A percentile compares a stretch with the other conserved stretches of the same genome.
Conservation (phyloP, 192 early-diverging fungal species). For the Coemansia sp. region DNA sequence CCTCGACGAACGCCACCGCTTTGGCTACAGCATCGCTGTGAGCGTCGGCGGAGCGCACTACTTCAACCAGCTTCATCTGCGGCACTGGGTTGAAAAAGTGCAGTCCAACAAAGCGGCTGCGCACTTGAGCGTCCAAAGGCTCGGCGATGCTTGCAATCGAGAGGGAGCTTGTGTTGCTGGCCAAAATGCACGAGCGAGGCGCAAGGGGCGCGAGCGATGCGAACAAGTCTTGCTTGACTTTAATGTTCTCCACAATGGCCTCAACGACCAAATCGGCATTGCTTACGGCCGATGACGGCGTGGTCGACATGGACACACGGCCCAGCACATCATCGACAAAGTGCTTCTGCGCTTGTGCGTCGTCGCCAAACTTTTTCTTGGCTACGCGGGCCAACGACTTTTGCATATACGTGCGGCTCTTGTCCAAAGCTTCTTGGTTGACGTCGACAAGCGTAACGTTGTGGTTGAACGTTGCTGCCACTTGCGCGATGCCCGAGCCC, state of each 20-base stretch:
- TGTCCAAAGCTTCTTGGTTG: constrained; percentile 65
- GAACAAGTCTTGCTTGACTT: constrained; percentile 84
- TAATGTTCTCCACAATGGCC: constrained; percentile 94
- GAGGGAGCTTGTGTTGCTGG: constrained; percentile 91
- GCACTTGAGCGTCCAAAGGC: constrained; percentile 54
- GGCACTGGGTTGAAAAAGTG: constrained; percentile 99
- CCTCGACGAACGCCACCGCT: constrained; percentile 67
- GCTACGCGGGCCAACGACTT: constrained; percentile 86
- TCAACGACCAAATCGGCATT: constrained; percentile 85
- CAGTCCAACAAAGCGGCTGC: constrained; percentile 74
- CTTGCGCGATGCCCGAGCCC: constrained; percentile 88
- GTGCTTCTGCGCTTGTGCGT: constrained; percentile 58
- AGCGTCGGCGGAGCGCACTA: constrained; percentile 72
- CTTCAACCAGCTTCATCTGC: constrained; percentile 97
- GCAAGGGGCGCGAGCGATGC: constrained; percentile 67
- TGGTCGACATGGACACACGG: constrained; percentile 67
- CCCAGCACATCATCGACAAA: constrained; percentile 73
- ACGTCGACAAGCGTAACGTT: constrained; percentile 88
- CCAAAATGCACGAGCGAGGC: constrained; percentile 73
- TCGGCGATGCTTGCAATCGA: constrained; percentile 82
- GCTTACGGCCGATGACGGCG: constrained; percentile 60
- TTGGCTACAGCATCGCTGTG: constrained; percentile 61
- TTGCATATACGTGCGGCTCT: constrained; percentile 79
- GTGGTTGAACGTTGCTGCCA: constrained; percentile 77
- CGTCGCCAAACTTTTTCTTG: constrained; percentile 82